phyloP scores from a whole-genome alignment of 75 land plant species.

The Pinus taeda region DNA sequence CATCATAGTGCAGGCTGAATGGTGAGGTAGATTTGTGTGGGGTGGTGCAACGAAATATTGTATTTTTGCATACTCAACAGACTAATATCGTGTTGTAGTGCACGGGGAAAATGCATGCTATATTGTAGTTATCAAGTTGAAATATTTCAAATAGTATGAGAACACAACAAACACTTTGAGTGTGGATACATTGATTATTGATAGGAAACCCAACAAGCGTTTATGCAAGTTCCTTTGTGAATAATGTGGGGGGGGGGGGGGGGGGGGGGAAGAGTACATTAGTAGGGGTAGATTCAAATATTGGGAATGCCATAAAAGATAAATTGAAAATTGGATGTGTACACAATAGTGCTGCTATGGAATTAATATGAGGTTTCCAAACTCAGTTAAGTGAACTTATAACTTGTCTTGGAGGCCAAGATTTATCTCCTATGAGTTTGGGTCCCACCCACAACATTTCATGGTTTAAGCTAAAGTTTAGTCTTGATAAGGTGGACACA shows the following conservation, averaged over 20 bases:
- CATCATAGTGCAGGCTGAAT: too few relatives aligned
- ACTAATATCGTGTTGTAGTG: too few relatives aligned
- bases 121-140: conserved; percentile 65
- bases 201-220: conserved; percentile 81
- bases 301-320: conserved; percentile 82
- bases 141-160: conserved; percentile 92
- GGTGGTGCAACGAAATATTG: too few relatives aligned
- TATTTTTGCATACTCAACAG: too few relatives aligned
- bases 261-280: too few relatives aligned
- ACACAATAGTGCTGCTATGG: conserved; percentile 80
- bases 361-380: conserved; percentile 84
- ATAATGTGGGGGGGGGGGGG: conserved; percentile 76
- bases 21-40: too few relatives aligned
- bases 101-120: too few relatives aligned
- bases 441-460: conserved; percentile 89
- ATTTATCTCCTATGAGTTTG: conserved; percentile 90
- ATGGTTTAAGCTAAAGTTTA: conserved; percentile 87
- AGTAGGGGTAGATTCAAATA: conserved; percentile 91
- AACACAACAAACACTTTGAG: conserved; percentile 80
- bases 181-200: conserved; percentile 66
- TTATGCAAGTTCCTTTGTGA: conserved; percentile 74
- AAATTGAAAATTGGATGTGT: conserved; percentile 88
- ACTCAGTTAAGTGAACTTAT: conserved; percentile 80
- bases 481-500: conserved; percentile 95
- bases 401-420: conserved; percentile 62